Conservation (phyloP, 2,329 filamentous ascomycete species). For the Trichoderma endophyticum region DNA sequence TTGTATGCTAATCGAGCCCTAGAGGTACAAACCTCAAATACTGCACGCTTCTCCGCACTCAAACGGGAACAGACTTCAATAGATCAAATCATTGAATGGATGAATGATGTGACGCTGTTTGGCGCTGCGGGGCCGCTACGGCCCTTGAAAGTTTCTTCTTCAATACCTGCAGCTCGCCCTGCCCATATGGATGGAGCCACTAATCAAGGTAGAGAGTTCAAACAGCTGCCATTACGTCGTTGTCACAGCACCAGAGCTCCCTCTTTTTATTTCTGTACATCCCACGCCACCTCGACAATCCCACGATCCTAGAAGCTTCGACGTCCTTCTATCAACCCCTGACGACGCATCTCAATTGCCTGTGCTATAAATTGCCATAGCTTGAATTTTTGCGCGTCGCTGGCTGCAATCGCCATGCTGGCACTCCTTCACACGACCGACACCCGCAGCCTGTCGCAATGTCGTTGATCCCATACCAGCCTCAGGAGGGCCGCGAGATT, state of each 20-base stretch:
- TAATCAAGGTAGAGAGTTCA: not conserved
- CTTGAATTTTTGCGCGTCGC: not conserved
- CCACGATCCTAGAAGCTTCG: constrained; percentile 10
- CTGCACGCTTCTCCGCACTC: not conserved
- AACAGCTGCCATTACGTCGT: constrained; percentile 6
- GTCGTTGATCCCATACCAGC: constrained; percentile 75
- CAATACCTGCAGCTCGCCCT: not conserved
- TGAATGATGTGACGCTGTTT: not conserved
- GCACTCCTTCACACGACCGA: constrained; percentile 20
- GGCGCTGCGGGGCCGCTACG: constrained; percentile 8
- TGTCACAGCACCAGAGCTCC: not conserved
- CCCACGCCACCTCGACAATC: not conserved
- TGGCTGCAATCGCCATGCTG: constrained; percentile 22
- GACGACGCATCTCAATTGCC: not conserved
- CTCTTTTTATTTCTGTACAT: not conserved
- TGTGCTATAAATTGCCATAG: not conserved
- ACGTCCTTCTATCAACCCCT: not conserved
- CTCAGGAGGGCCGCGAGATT: constrained; percentile 71
- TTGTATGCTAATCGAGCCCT: not conserved
- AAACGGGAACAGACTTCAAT: not conserved
- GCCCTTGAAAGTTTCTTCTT: not conserved
- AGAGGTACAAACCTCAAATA: not conserved
- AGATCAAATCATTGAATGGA: not conserved
- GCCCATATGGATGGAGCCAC: not conserved
- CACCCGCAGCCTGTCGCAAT: constrained; percentile 32